A percentile compares a stretch with the other conserved stretches of the same genome.
Evolutionary conservation across 352 stramenopile species (phyloP).

Genomic region (Poterioochromonas sp.): DNA sequence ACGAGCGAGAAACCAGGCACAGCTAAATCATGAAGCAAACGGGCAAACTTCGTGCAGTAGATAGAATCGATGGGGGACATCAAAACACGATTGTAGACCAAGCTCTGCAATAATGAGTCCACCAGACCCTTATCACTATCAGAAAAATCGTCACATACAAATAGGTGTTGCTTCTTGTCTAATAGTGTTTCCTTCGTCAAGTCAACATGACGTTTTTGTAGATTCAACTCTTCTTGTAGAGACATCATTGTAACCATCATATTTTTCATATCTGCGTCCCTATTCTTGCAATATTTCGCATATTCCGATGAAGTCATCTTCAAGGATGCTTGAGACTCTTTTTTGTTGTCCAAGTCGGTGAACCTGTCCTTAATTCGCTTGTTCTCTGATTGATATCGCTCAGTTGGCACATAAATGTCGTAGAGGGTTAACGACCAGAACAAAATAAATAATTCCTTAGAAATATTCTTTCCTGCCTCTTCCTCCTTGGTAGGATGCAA

Average conservation of each 20-base stretch:
- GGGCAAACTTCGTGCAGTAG: slow-evolving; percentile 70
- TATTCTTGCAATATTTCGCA: neutral
- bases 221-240: neutral
- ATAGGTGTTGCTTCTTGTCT: neutral
- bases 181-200: neutral
- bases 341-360: neutral
- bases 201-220: neutral
- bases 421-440: slow-evolving; percentile 74
- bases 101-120: slow-evolving; percentile 53
- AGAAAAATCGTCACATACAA: neutral
- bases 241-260: neutral
- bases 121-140: neutral
- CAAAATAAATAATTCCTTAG: slow-evolving; percentile 50
- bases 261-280: neutral
- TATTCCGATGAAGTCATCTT: neutral
- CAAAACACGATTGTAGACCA: slow-evolving; percentile 61
- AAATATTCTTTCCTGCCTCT: slow-evolving; percentile 45
- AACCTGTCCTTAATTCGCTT: neutral
- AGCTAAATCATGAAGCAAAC: slow-evolving; percentile 51
- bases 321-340: neutral
- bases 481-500: slow-evolving; percentile 27
- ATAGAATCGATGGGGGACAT: slow-evolving; percentile 68
- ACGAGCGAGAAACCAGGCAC: neutral
- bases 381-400: slow-evolving; percentile 71
- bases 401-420: slow-evolving; percentile 69